Conservation (phyloP, 1,284 basidiomycete genomes). For the Puccinia horiana region DNA sequence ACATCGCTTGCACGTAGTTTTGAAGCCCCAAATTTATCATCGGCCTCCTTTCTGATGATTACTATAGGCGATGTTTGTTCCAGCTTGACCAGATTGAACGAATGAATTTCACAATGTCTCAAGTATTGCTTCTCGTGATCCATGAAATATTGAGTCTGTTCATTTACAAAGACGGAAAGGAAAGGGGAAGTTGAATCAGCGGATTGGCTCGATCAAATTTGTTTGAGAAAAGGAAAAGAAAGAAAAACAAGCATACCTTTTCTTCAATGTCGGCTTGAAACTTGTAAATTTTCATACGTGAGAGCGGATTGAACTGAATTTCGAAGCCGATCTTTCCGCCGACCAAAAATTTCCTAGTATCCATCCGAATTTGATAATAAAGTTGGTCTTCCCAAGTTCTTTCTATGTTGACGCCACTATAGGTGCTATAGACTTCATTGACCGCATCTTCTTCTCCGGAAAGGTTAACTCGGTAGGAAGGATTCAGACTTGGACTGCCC, state of each 20-base stretch:
- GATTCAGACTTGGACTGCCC: constrained; percentile 13
- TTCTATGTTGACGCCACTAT: constrained; percentile 21
- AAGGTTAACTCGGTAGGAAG: background rate
- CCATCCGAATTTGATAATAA: constrained; percentile 25
- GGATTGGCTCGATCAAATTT: background rate
- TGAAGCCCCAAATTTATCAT: background rate
- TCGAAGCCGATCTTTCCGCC: constrained; percentile 25
- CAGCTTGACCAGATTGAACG: constrained; percentile 17
- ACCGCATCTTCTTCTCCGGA: constrained; percentile 24
- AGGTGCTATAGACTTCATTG: constrained; percentile 25
- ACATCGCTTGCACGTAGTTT: constrained; percentile 20
- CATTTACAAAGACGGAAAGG: too few species aligned
- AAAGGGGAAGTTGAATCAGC: background rate
- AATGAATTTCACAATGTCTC: constrained; percentile 17
- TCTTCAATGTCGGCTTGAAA: constrained; percentile 19
- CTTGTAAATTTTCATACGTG: constrained; percentile 20
- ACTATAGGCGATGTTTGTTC: constrained; percentile 20
- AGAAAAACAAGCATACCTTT: background rate
- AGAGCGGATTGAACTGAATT: constrained; percentile 31
- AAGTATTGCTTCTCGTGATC: constrained; percentile 29
- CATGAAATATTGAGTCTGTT: constrained; percentile 31
- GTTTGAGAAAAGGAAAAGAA: background rate
- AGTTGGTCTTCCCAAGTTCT: constrained; percentile 24
- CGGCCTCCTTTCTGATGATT: constrained; percentile 9
- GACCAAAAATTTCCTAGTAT: constrained; percentile 17